Base-by-base conservation (phyloP, 2,329 filamentous ascomycete species). In the Xylaria sp. region DNA sequence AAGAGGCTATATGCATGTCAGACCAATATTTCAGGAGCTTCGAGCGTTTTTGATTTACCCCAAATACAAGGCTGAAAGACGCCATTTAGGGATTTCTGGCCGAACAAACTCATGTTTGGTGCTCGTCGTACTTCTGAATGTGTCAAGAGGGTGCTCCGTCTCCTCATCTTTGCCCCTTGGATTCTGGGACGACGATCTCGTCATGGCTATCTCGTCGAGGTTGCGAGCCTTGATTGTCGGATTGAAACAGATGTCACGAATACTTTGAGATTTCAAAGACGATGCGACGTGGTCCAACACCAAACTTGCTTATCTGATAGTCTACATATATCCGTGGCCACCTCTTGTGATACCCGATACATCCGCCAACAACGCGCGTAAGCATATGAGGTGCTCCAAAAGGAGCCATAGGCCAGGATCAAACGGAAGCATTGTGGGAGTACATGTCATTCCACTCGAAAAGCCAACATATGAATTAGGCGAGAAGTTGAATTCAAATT, bases 1-100 rank as follows among this genome's bases (percentile, higher is more conserved):
- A 73, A 77, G 13, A 82, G 68, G 16, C 79, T 84, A 39, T 1
- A 26, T 13, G 22, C 9, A 16, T 43, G 51, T 63, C n/a, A 63
- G 55, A 40, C 11, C 29, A 44, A 41, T 4, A 20, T 20, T 17
- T 39, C 17, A 16, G 39, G 22, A n/a, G 37, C 22, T 16, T 37
- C 41, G 7, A 29, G 37, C 48, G n/a, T 21, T 16, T 39, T 39
- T 20, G 39, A 59, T 59, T 20, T 50, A 66, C 65, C 65, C 57
- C 22, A 66, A 21, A 37, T 56, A 45, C 5, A 67, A 57, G 45
- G 65, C 42, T 20, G 50, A 56, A 21, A 65, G 54, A n/a, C 61
- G 63, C 11, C 40, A 37, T 18, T 47, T 34, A 17, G 65, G 57
- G n/a, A 66, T 18, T 24, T 65, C 65, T 26, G 43, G 48, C 8